Evolutionary conservation across 176 grass and related monocot genomes (phyloP).

Genomic region (Metroxylon sagu): DNA sequence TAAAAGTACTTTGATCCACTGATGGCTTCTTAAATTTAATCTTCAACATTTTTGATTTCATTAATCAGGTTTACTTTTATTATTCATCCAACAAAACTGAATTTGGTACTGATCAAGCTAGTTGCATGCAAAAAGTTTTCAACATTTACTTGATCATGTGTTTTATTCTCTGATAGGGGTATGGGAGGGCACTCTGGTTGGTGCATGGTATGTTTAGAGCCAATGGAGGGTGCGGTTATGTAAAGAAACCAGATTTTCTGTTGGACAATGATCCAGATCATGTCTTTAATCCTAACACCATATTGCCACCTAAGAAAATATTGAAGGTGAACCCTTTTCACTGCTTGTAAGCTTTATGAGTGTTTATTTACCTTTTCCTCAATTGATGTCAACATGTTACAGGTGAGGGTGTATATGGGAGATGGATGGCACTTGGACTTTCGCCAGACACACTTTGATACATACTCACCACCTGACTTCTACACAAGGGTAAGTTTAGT

Average conservation of each 20-base stretch:
- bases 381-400: slow-evolving; percentile 2
- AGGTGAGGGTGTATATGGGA: slow-evolving; percentile 80
- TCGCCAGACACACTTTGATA: slow-evolving; percentile 52
- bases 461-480: slow-evolving; percentile 75
- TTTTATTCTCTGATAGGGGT: slow-evolving; percentile 23
- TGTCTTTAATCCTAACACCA: slow-evolving; percentile 39
- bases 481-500: slow-evolving; percentile 43
- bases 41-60: too few species aligned
- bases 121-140: too few species aligned
- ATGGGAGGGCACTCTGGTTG: slow-evolving; percentile 72
- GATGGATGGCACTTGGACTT: slow-evolving; percentile 87
- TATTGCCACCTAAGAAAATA: slow-evolving; percentile 33
- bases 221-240: slow-evolving; percentile 83
- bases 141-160: too few species aligned
- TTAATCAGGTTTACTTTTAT: too few species aligned
- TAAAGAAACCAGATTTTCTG: slow-evolving; percentile 74
- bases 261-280: slow-evolving; percentile 19
- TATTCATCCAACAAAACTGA: too few species aligned
- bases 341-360: too few species aligned
- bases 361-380: slow-evolving; percentile 10
- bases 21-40: too few species aligned
- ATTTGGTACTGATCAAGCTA: too few species aligned
- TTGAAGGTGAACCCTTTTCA: slow-evolving; percentile 39
- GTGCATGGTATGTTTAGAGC: slow-evolving; percentile 79
- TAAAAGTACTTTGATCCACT: too few species aligned